phyloP scores from a whole-genome alignment of 257 asterid genomes.

The Gynochthodes officinalis region DNA sequence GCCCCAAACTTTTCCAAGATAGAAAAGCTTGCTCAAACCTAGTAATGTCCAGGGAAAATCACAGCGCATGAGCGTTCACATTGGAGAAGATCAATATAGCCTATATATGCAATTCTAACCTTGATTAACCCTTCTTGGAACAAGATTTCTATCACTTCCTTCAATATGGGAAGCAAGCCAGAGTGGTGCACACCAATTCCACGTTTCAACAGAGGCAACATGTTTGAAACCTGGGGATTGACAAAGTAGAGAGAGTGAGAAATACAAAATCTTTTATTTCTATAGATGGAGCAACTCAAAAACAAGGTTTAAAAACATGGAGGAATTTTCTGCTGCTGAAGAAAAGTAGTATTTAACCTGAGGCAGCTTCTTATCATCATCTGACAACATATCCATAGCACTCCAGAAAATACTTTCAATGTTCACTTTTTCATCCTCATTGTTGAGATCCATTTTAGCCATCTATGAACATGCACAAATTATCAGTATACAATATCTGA shows the following conservation, averaged over 20 bases:
- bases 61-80: background rate
- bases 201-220: conserved; percentile 92
- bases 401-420: conserved; percentile 94
- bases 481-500: background rate
- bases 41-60: background rate
- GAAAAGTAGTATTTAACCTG: conserved; percentile 47
- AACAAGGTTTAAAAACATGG: background rate
- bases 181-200: conserved; percentile 99
- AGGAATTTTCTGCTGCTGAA: conserved; percentile 12
- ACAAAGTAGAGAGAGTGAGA: conserved; percentile 7
- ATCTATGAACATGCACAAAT: conserved; percentile 42
- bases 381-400: conserved; percentile 99
- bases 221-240: conserved; percentile 65
- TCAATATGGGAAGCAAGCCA: conserved; percentile 94
- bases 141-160: conserved; percentile 94
- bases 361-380: conserved; percentile 92
- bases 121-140: conserved; percentile 97
- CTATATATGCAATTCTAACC: conserved; percentile 41
- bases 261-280: background rate
- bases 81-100: background rate
- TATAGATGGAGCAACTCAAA: background rate
- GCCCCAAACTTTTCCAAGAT: background rate
- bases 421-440: conserved; percentile 84
- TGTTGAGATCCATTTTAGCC: conserved; percentile 91
- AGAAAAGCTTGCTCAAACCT: background rate